Conservation (phyloP, 2,329 filamentous ascomycete genomes). For the Hymenoscyphus albidus region DNA sequence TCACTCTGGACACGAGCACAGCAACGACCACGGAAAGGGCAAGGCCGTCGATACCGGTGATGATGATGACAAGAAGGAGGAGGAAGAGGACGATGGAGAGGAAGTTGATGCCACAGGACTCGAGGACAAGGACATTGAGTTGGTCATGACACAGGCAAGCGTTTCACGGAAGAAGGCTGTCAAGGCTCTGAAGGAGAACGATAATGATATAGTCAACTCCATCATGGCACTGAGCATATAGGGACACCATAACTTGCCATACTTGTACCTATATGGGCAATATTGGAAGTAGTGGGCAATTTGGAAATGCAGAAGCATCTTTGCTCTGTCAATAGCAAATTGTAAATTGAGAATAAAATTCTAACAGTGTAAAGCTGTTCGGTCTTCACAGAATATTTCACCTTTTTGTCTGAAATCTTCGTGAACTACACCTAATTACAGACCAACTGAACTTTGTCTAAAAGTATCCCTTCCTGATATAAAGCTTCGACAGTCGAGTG, state of each 20-base stretch:
- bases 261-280: conserved; percentile 12
- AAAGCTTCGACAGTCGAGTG: too few relatives aligned
- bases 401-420: neutral
- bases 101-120: conserved; percentile 92
- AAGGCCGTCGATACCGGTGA: conserved; percentile 62
- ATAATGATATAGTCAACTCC: conserved; percentile 99
- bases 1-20: conserved; percentile 61
- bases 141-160: conserved; percentile 96
- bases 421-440: neutral
- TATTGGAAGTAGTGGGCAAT: conserved; percentile 2
- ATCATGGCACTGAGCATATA: conserved; percentile 97
- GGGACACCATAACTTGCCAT: conserved; percentile 20
- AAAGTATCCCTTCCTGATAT: too few relatives aligned
- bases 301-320: conserved; percentile 7
- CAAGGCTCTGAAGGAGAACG: conserved; percentile 98
- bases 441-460: too few relatives aligned
- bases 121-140: conserved; percentile 98
- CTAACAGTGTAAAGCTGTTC: conserved; percentile 5
- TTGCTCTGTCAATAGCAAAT: conserved; percentile 12
- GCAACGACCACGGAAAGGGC: conserved; percentile 66
- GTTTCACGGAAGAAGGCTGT: conserved; percentile 98
- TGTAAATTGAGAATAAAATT: conserved; percentile 14
- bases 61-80: conserved; percentile 69
- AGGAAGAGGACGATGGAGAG: conserved; percentile 87
- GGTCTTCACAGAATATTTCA: neutral